These are phyloP conservation scores for Ogataea haglerorum DNA, from an alignment of 805 yeast genomes.

Conservation along the genomic window DNA sequence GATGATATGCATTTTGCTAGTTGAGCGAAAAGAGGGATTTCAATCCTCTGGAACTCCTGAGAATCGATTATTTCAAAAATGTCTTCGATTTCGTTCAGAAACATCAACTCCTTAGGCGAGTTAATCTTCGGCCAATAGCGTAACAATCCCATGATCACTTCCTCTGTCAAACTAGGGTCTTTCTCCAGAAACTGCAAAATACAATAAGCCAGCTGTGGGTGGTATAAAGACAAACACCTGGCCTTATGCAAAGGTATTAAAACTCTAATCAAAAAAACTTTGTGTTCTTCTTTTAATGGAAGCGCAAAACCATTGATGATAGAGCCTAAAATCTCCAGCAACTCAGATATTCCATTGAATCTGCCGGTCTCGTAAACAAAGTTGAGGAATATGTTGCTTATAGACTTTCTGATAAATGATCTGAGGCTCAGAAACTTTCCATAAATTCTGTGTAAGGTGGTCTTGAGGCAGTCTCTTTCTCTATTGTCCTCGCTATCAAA, in stretches of 20 bases:
- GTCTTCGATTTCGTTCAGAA: slow-evolving; percentile 92
- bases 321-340: slow-evolving; percentile 90
- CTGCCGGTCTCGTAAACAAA: slow-evolving; percentile 94
- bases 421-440: slow-evolving; percentile 90
- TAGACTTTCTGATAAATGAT: slow-evolving; percentile 86
- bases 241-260: slow-evolving; percentile 91
- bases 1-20: slow-evolving; percentile 90
- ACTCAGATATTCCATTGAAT: slow-evolving; percentile 93
- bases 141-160: slow-evolving; percentile 89
- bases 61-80: slow-evolving; percentile 96
- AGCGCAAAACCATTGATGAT: slow-evolving; percentile 97
- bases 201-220: slow-evolving; percentile 96
- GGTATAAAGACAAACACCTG: slow-evolving; percentile 82
- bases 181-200: slow-evolving; percentile 94
- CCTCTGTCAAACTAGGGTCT: slow-evolving; percentile 89
- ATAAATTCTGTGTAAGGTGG: slow-evolving; percentile 92
- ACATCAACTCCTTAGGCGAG: slow-evolving; percentile 94
- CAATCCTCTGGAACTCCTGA: slow-evolving; percentile 82
- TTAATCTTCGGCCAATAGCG: slow-evolving; percentile 97
- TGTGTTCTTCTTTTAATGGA: slow-evolving; percentile 96
- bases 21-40: slow-evolving; percentile 91
- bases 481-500: slow-evolving; percentile 96
- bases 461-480: slow-evolving; percentile 91
- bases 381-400: slow-evolving; percentile 87
- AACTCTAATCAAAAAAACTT: slow-evolving; percentile 80